phyloP scores from a whole-genome alignment of 371 early-diverging fungal genomes.

The Capniomyces stellatus region DNA sequence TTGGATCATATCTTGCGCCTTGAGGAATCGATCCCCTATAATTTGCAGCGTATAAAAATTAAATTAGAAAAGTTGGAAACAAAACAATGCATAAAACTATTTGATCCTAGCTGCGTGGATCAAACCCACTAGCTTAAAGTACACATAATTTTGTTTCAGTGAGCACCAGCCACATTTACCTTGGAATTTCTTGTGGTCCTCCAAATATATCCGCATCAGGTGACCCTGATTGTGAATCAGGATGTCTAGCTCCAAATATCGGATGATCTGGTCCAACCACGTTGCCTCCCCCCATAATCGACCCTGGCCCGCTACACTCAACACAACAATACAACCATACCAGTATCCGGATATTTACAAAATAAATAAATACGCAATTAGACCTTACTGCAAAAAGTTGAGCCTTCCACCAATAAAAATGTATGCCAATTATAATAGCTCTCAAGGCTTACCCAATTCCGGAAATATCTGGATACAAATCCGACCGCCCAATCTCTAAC shows the following conservation, averaged over 20 bases:
- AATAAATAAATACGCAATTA: neutral
- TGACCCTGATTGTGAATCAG: slow-evolving; percentile 19
- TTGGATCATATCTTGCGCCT: slow-evolving; percentile 89
- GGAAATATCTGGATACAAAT: slow-evolving; percentile 9
- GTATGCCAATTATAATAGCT: neutral
- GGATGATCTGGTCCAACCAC: slow-evolving; percentile 79
- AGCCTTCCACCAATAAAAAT: neutral
- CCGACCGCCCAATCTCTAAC: slow-evolving; percentile 12
- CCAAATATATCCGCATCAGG: slow-evolving; percentile 11
- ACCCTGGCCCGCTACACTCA: slow-evolving; percentile 9
- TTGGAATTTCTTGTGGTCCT: slow-evolving; percentile 20
- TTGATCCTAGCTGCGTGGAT: too few relatives aligned
- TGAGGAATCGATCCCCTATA: slow-evolving; percentile 59
- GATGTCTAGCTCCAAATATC: slow-evolving; percentile 39
- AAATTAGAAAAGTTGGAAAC: neutral
- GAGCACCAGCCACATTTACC: neutral
- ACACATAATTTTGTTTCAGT: too few relatives aligned
- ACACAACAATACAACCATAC: neutral
- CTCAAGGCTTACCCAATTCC: neutral
- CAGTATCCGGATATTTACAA: neutral
- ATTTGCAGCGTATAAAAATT: neutral
- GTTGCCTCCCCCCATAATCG: slow-evolving; percentile 53
- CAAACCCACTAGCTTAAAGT: too few relatives aligned
- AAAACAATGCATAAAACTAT: too few relatives aligned
- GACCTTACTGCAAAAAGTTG: neutral